Evolutionary conservation across 768 basidiomycete genomes (phyloP), one percentile per base, ranked within the genome.

Genomic region (Suillus luteus): DNA sequence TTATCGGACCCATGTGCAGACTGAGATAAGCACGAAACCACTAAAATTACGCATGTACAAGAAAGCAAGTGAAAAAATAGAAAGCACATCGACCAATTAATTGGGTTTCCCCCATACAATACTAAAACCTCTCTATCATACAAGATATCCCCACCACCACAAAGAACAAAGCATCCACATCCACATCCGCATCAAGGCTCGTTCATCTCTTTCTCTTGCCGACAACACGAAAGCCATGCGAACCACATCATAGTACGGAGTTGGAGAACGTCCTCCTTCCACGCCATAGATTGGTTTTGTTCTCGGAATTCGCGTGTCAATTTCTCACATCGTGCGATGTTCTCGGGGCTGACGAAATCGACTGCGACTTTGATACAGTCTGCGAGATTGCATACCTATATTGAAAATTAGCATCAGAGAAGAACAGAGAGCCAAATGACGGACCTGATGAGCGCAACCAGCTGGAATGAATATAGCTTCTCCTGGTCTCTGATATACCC

Each of bases 381-480:
- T n/a, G 93, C 84, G 59, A 95, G 78, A 73, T 98, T 97, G 68
- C 91, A 91, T 10, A 97, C 95, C 88, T 96, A 69, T 22, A 68
- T 68, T 37, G 19, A 12, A 59, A 55, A 31, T 58, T 33, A 66
- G 40, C 55, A 38, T 41, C 22, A 51, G 15, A 58, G 43, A 55
- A n/a, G 38, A 52, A 40, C 37, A 60, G 58, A 60, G 44, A 17
- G 31, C 64, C 11, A 31, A 52, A 41, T 48, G 5, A 52, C 71
- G 83, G 60, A 91, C 92, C 86, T 95, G 93, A 75, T 95, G 93
- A 1, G 92, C 91, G 74, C 91, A 95, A 27, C 94, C 96, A 4
- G 96, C 96, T 15, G 96, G 96, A 65, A 99, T 94, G 75, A 97
- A 95, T 14, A 99, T 89, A 0, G 94, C 96, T 71, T 99, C 92